Evolutionary conservation across 176 grass and related monocot genomes (phyloP).

Genomic region (Eleusine coracana): DNA sequence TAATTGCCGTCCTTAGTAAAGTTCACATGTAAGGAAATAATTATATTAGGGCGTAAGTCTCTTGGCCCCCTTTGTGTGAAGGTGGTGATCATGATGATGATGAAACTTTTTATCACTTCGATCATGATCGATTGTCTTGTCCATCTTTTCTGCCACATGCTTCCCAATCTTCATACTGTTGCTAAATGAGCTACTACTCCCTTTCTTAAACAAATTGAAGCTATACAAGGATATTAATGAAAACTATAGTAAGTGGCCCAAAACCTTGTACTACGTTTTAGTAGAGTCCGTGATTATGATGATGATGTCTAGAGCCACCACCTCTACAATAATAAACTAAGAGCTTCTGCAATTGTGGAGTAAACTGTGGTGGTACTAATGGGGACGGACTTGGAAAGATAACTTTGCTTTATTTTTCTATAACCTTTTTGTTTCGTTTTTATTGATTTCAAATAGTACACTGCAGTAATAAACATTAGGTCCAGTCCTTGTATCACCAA

Average conservation of each 20-base stretch:
- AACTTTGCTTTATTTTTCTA: background rate
- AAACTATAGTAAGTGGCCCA: background rate
- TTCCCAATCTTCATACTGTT: constrained; percentile 15
- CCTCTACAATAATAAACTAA: constrained; percentile 25
- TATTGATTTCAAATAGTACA: background rate
- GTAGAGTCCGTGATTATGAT: background rate
- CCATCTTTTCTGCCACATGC: constrained; percentile 43
- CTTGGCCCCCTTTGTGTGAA: background rate
- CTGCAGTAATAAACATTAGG: background rate
- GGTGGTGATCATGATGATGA: constrained; percentile 24
- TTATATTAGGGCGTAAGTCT: constrained; percentile 14
- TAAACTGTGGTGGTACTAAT: background rate
- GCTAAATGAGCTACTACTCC: constrained; percentile 9
- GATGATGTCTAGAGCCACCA: constrained; percentile 5
- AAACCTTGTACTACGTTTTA: background rate
- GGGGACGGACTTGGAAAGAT: constrained; percentile 7
- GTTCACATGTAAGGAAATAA: constrained; percentile 26
- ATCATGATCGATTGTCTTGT: constrained; percentile 10
- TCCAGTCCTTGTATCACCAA: background rate
- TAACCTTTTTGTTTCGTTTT: background rate
- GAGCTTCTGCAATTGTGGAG: background rate
- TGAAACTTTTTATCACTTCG: constrained; percentile 20
- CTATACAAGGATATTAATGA: constrained; percentile 29
- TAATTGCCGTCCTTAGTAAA: constrained; percentile 21
- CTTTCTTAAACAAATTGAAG: constrained; percentile 14